Evolutionary conservation across 495 filamentous ascomycete species (phyloP).

Genomic region (Hypomontagnella monticulosa): DNA sequence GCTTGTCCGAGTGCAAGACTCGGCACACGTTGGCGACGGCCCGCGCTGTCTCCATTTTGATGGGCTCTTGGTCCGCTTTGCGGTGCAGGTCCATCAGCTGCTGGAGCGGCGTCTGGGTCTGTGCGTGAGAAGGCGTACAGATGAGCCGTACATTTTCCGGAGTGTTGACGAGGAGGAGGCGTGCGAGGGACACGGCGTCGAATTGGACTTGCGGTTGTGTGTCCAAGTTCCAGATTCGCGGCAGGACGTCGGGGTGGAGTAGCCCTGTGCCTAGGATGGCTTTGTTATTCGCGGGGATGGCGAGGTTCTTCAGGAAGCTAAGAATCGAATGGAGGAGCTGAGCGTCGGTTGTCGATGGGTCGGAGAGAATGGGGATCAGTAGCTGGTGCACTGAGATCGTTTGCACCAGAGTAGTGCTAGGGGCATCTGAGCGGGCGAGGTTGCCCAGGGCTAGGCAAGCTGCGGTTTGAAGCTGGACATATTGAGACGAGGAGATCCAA

Average conservation of each 20-base stretch:
- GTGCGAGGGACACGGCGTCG: slow-evolving; percentile 70
- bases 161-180: slow-evolving; percentile 71
- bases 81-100: slow-evolving; percentile 67
- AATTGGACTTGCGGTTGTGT: slow-evolving; percentile 75
- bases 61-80: slow-evolving; percentile 69
- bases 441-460: slow-evolving; percentile 82
- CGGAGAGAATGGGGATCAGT: slow-evolving; percentile 62
- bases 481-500: slow-evolving; percentile 54
- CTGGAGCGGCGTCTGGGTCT: slow-evolving; percentile 64
- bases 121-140: slow-evolving; percentile 53
- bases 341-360: slow-evolving; percentile 40
- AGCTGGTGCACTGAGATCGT: slow-evolving; percentile 62
- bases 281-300: slow-evolving; percentile 73
- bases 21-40: slow-evolving; percentile 72
- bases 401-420: slow-evolving; percentile 66
- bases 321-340: slow-evolving; percentile 72
- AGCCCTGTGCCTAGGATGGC: slow-evolving; percentile 64
- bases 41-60: slow-evolving; percentile 78
- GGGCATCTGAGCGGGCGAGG: slow-evolving; percentile 74
- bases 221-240: slow-evolving; percentile 68
- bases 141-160: slow-evolving; percentile 64
- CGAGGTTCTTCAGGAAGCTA: slow-evolving; percentile 83
- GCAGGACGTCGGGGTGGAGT: slow-evolving; percentile 58
- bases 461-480: slow-evolving; percentile 68
- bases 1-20: slow-evolving; percentile 53